phyloP scores from a whole-genome alignment of 768 basidiomycete genomes.

The Tylopilus intermedius region DNA sequence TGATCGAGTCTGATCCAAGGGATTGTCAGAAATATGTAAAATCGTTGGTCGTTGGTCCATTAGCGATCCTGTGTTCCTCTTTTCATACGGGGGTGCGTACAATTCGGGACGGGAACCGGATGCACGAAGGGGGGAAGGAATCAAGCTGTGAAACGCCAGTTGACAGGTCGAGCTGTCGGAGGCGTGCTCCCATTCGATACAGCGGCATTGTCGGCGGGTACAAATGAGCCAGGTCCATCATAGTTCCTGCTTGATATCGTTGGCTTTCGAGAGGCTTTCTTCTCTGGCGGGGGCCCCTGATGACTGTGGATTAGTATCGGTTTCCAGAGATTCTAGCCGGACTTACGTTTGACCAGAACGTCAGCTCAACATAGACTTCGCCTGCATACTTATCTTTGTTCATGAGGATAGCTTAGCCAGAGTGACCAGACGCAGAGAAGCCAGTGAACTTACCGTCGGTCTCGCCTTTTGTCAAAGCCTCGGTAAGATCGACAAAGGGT shows the following conservation, averaged over 20 bases:
- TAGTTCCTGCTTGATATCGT: slow-evolving; percentile 57
- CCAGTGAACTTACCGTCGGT: slow-evolving; percentile 74
- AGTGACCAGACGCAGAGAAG: neutral
- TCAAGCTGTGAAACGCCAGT: slow-evolving; percentile 37
- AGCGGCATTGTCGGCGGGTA: slow-evolving; percentile 42
- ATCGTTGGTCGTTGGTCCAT: slow-evolving; percentile 57
- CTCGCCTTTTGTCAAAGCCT: slow-evolving; percentile 90
- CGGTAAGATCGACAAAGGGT: slow-evolving; percentile 76
- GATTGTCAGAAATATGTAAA: slow-evolving; percentile 41
- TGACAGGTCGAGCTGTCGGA: slow-evolving; percentile 6
- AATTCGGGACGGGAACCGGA: slow-evolving; percentile 65
- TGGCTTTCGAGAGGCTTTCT: slow-evolving; percentile 50
- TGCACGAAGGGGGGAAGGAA: slow-evolving; percentile 54
- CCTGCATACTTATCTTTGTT: slow-evolving; percentile 93
- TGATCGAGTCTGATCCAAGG: slow-evolving; percentile 27
- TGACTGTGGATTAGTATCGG: slow-evolving; percentile 6
- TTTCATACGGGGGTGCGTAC: slow-evolving; percentile 73
- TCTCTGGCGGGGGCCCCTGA: slow-evolving; percentile 76
- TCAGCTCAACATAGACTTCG: slow-evolving; percentile 93
- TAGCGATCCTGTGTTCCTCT: slow-evolving; percentile 35
- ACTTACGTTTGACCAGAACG: slow-evolving; percentile 91
- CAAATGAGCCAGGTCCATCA: slow-evolving; percentile 73
- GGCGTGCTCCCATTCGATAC: slow-evolving; percentile 20
- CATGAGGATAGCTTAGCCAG: slow-evolving; percentile 46
- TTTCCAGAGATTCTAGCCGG: neutral